Base-by-base conservation (phyloP, 225 moss, liverwort and hornwort genomes). In the Sphagnum contortum region DNA sequence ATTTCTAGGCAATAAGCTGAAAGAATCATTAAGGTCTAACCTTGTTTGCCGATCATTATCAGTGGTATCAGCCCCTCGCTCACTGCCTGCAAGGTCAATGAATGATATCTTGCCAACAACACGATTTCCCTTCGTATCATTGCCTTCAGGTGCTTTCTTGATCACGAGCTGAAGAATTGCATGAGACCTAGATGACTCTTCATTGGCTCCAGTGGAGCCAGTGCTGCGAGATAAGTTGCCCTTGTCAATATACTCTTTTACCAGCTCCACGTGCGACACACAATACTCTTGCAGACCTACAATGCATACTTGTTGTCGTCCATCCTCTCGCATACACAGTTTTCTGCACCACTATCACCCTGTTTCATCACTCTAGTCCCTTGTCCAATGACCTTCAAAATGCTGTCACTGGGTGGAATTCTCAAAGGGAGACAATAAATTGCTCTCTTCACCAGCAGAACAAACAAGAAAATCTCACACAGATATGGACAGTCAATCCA, bases 21-120 rank as follows among this genome's bases (percentile, higher is more conserved):
- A 47, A 63, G 58, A 9, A 4, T 47, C 45, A 52, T 29, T 11
- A 11, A 48, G 44, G 45, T 8, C 72, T 66, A 53, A 70, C 80
- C 96, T 87, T 76, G 96, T 98, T 79, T 98, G 96, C 64, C 90
- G 93, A 76, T 98, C 96, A 74, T 98, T 98, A 68, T 98, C 96
- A 60, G 96, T 98, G 12, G 96, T 98, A 74, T 98, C 96, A 64
- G 96, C 96, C 65, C 96, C 96, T 60, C 96, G 90, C 73, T 98
- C 96, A 78, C 96, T 98, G 48, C 96, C 96, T 74, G 96, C 96
- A 69, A 98, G 81, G 77, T 87, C 87, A 76, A 87, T 87, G 62
- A 87, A 87, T 5, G 87, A 87, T 52, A 93, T 77, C 75, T 98
- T 98, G 59, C 96, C 96, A 75, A 80, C 74, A 59, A 87, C 82